Percentiles rank a stretch among this genome's conserved stretches.
Evolutionary conservation across 2,329 filamentous ascomycete genomes (phyloP).

Genomic region (Stagonosporopsis tanaceti): DNA sequence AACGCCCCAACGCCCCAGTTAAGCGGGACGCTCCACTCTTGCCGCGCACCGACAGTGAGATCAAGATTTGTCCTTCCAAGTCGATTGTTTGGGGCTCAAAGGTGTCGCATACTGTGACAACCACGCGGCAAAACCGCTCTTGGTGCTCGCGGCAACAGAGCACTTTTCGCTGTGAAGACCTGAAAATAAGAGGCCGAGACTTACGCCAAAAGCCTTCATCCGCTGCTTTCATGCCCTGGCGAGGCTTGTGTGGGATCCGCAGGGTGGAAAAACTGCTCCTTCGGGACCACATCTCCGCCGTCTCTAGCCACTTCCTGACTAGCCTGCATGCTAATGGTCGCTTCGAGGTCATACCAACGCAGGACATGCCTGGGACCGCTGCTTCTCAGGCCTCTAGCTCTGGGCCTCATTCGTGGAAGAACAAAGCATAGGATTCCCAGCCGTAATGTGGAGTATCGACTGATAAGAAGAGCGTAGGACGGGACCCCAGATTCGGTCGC

Average conservation of each 20-base stretch:
- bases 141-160: background rate
- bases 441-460: constrained; percentile 24
- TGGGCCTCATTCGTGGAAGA: constrained; percentile 41
- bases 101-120: background rate
- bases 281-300: constrained; percentile 25
- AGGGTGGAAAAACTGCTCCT: constrained; percentile 22
- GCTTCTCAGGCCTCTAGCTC: constrained; percentile 13
- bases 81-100: background rate
- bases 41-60: constrained; percentile 1
- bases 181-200: constrained; percentile 32
- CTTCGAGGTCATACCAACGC: constrained; percentile 21
- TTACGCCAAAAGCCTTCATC: constrained; percentile 37
- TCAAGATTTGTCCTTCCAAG: background rate
- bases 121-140: constrained; percentile 6
- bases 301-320: constrained; percentile 27
- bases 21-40: constrained; percentile 12
- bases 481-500: constrained; percentile 37
- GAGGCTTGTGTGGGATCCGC: constrained; percentile 32
- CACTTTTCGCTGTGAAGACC: background rate
- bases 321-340: constrained; percentile 22
- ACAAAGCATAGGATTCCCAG: constrained; percentile 20
- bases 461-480: constrained; percentile 23
- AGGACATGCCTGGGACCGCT: constrained; percentile 15
- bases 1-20: constrained; percentile 15
- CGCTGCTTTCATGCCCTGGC: constrained; percentile 21